Evolutionary conservation across 441 rosid species (phyloP).

Genomic region (Gossypium gossypioides): DNA sequence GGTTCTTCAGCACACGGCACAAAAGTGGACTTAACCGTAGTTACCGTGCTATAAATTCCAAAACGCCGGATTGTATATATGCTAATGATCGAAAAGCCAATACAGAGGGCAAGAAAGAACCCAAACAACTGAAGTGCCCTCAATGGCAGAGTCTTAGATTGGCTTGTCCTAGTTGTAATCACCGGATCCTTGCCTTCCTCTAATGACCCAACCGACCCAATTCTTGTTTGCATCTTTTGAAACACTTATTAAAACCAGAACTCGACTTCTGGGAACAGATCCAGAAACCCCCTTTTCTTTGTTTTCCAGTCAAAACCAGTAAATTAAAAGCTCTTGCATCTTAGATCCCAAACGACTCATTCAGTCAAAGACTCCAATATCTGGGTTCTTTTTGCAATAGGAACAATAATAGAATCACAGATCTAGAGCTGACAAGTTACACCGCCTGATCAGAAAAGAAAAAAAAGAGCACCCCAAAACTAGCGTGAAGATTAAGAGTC

Average conservation of each 20-base stretch:
- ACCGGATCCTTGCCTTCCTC: slow-evolving; percentile 68
- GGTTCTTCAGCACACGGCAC: slow-evolving; percentile 42
- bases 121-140: slow-evolving; percentile 44
- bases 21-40: slow-evolving; percentile 38
- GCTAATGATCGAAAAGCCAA: slow-evolving; percentile 54
- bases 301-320: not conserved
- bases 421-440: slow-evolving; percentile 15
- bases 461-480: not conserved
- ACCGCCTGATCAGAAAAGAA: not conserved
- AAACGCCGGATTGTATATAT: slow-evolving; percentile 51
- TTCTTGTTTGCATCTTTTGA: slow-evolving; percentile 48
- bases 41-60: slow-evolving; percentile 41
- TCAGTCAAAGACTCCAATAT: not conserved
- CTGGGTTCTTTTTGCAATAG: not conserved
- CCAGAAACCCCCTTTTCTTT: slow-evolving; percentile 7
- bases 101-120: slow-evolving; percentile 43
- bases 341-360: not conserved
- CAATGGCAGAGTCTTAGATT: slow-evolving; percentile 42
- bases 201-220: slow-evolving; percentile 22
- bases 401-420: slow-evolving; percentile 10
- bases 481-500: not conserved
- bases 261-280: slow-evolving; percentile 20
- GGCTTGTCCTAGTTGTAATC: slow-evolving; percentile 27
- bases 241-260: slow-evolving; percentile 4
- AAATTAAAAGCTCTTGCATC: slow-evolving; percentile 8